Percentiles rank a stretch among this genome's conserved stretches.
Conservation (phyloP, 2,329 filamentous ascomycete genomes). For the Microsporum audouinii region DNA sequence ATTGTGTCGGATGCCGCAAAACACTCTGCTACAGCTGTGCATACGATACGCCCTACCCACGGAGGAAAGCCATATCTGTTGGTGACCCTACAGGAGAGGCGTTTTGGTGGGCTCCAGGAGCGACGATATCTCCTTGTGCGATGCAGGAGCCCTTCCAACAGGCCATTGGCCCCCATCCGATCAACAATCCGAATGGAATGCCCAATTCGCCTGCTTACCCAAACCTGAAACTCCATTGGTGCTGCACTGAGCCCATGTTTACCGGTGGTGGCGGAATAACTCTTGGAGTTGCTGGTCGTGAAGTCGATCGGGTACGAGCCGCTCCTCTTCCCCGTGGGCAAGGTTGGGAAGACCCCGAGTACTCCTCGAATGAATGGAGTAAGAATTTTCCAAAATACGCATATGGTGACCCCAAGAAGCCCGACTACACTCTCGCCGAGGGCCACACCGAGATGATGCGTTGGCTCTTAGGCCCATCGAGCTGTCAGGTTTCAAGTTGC, state of each 20-base stretch:
- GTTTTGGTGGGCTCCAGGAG: constrained; percentile 52
- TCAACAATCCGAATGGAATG: constrained; percentile 22
- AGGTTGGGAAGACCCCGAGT: constrained; percentile 47
- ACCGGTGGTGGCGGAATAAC: constrained; percentile 50
- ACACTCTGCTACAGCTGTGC: constrained; percentile 50
- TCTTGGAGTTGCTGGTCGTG: constrained; percentile 42
- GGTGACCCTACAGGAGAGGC: constrained; percentile 21
- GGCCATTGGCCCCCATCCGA: constrained; percentile 2
- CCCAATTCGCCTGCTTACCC: constrained; percentile 32
- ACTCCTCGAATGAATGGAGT: constrained; percentile 31
- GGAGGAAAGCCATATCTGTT: constrained; percentile 23
- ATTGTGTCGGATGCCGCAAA: constrained; percentile 49
- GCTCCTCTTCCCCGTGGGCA: constrained; percentile 45
- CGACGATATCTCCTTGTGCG: constrained; percentile 44
- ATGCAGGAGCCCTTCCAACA: constrained; percentile 42
- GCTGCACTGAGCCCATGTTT: constrained; percentile 49
- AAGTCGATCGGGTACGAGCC: constrained; percentile 46
- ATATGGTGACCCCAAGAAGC: constrained; percentile 29
- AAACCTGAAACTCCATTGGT: constrained; percentile 48
- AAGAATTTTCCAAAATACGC: constrained; percentile 31
- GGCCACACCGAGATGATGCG: constrained; percentile 35
- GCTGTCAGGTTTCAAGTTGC: constrained; percentile 37
- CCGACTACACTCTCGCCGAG: constrained; percentile 30
- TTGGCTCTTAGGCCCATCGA: constrained; percentile 39
- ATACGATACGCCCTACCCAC: constrained; percentile 43